A percentile compares a stretch with the other conserved stretches of the same genome.
Conservation (phyloP, 768 basidiomycete genomes). For the Pleurotus djamor region DNA sequence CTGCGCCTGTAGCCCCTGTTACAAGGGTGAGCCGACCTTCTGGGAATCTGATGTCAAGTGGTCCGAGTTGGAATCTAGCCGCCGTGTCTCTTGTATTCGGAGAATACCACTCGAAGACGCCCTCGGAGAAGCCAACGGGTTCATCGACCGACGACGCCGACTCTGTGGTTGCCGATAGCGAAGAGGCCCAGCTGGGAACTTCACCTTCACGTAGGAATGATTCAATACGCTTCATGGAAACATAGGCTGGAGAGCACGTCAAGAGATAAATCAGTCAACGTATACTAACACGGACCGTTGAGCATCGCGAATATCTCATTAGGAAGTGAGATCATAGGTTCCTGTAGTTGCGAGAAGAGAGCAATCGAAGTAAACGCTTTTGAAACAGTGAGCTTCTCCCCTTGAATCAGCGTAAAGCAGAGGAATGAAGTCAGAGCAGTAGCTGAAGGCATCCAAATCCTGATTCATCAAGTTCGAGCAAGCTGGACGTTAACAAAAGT, state of each 20-base stretch:
- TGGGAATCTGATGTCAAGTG: slow-evolving; percentile 59
- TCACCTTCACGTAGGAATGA: slow-evolving; percentile 70
- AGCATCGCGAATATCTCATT: slow-evolving; percentile 63
- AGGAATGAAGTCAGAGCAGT: slow-evolving; percentile 63
- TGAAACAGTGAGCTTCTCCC: slow-evolving; percentile 67
- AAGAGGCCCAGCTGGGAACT: slow-evolving; percentile 76
- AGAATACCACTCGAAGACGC: slow-evolving; percentile 58
- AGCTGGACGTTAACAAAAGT: neutral
- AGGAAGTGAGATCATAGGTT: slow-evolving; percentile 64
- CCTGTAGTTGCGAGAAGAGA: slow-evolving; percentile 70
- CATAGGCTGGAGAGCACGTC: slow-evolving; percentile 46
- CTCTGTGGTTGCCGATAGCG: slow-evolving; percentile 37
- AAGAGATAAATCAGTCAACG: neutral
- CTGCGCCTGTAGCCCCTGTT: slow-evolving; percentile 66
- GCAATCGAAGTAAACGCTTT: slow-evolving; percentile 82
- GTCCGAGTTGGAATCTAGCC: slow-evolving; percentile 52
- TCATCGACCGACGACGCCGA: slow-evolving; percentile 9
- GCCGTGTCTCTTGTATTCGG: slow-evolving; percentile 21
- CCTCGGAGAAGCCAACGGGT: slow-evolving; percentile 51
- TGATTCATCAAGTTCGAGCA: slow-evolving; percentile 15
- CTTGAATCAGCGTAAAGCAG: slow-evolving; percentile 66
- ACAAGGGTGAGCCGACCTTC: slow-evolving; percentile 54
- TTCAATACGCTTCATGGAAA: slow-evolving; percentile 83
- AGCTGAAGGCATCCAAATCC: slow-evolving; percentile 74
- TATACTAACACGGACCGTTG: slow-evolving; percentile 37